Base-by-base conservation (phyloP, 306 rosid species). In the Vachellia collinsii region DNA sequence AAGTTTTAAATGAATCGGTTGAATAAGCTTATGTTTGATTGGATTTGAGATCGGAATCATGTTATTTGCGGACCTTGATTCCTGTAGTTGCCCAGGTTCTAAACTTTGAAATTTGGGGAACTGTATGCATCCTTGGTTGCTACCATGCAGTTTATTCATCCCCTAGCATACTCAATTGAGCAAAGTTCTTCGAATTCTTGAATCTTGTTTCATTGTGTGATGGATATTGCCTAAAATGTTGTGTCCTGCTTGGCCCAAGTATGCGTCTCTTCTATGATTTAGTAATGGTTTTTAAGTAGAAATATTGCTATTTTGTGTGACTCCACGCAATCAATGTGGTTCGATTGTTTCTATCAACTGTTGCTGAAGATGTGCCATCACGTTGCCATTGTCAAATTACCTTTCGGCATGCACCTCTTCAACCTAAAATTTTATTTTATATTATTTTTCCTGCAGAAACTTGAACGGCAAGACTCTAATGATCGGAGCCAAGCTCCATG, bases 371-470 rank as follows among this genome's bases (percentile, higher is more conserved):
- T 62, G 11, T 1, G 58, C n/a, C 37, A 38, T 47, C 10, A 12
- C 58, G 42, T 7, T 75, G 8, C 50, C 58, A 20, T 11, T 39
- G 34, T 48, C 54, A n/a, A 74, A 42, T 77, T 62, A 22, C 39
- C 65, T 70, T 83, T 29, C 59, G 16, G 70, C 63, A 37, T 56
- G 59, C 41, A 39, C 83, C 59, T 72, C 53, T 76, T 75, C n/a
- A 39, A 42, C 54, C 77, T 70, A 43, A 83, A 39, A 8, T 58
- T 46, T 50, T 50, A 17, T 5, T 17, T 19, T 17, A 13, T 14
- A 3, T 50, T 17, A 4, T 62, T 77, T 51, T 58, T 66, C 50
- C 22, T 78, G 88, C 89, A 88, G 97, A 89, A 93, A 86, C 78
- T 83, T 13, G 83, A 84, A 36, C 73, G 72, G 79, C 85, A 74